These are phyloP conservation scores for Dryas drummondii DNA, from an alignment of 306 rosid species.

Conservation along the genomic window DNA sequence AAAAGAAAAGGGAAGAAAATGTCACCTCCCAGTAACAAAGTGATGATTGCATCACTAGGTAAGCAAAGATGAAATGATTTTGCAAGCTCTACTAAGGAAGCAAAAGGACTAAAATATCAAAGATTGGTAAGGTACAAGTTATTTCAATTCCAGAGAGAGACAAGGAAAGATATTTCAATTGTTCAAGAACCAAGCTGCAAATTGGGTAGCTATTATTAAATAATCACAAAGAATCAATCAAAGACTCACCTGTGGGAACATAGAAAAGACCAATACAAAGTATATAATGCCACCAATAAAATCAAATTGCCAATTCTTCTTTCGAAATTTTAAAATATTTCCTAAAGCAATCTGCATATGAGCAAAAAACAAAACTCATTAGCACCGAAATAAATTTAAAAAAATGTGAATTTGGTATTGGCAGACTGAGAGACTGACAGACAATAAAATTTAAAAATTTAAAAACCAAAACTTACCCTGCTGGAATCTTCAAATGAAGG, in stretches of 20 bases:
- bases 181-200: not conserved
- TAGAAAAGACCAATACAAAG: slow-evolving; percentile 77
- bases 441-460: slow-evolving; percentile 15
- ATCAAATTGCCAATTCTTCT: slow-evolving; percentile 99
- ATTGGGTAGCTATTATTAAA: slow-evolving; percentile 2
- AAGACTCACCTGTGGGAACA: slow-evolving; percentile 91
- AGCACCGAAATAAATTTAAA: slow-evolving; percentile 17
- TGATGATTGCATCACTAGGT: slow-evolving; percentile 4
- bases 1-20: slow-evolving; percentile 28
- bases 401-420: slow-evolving; percentile 14
- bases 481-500: slow-evolving; percentile 94
- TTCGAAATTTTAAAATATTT: slow-evolving; percentile 88
- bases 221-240: slow-evolving; percentile 4
- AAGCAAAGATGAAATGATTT: slow-evolving; percentile 4
- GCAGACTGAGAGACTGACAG: not conserved
- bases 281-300: slow-evolving; percentile 98
- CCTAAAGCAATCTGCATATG: slow-evolving; percentile 82
- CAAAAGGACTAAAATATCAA: slow-evolving; percentile 1
- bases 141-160: not conserved
- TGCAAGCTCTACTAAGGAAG: slow-evolving; percentile 22
- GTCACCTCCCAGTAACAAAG: slow-evolving; percentile 32
- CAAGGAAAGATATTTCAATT: not conserved
- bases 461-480: slow-evolving; percentile 52
- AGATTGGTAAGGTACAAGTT: not conserved
- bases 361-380: slow-evolving; percentile 18